Percentiles rank a stretch among this genome's conserved stretches.
phyloP scores from a whole-genome alignment of 1,139 yeast species.

The Torulaspora globosa region DNA sequence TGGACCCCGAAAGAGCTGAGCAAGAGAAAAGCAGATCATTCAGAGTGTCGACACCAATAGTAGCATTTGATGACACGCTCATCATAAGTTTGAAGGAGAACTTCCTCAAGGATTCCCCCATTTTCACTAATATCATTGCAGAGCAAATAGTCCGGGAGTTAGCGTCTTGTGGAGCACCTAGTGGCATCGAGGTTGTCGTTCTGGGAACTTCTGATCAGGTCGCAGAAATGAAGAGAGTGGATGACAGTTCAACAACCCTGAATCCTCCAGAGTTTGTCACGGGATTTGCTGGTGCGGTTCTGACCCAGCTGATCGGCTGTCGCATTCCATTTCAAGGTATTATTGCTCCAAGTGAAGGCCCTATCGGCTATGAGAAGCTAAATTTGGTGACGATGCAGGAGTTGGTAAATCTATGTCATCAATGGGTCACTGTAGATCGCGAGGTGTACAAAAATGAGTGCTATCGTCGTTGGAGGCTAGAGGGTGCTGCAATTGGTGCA shows the following conservation, averaged over 20 bases:
- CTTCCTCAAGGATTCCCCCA: conserved; percentile 31
- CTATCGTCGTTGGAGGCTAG: conserved; percentile 31
- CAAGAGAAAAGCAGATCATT: conserved; percentile 6
- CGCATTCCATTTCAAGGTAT: conserved; percentile 18
- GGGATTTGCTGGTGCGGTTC: conserved; percentile 31
- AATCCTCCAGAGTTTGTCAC: conserved; percentile 36
- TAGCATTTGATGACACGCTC: conserved; percentile 20
- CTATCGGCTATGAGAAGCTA: conserved; percentile 36
- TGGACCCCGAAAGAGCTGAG: conserved; percentile 18
- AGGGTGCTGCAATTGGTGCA: conserved; percentile 32
- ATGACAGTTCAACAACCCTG: conserved; percentile 17
- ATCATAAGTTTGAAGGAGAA: conserved; percentile 29
- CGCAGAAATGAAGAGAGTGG: conserved; percentile 19
- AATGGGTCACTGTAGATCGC: conserved; percentile 15
- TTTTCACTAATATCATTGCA: conserved; percentile 21
- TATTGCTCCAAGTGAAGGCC: conserved; percentile 38
- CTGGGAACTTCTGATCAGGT: conserved; percentile 34
- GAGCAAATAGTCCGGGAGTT: conserved; percentile 7
- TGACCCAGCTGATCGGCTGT: conserved; percentile 19
- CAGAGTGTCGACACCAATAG: conserved; percentile 23
- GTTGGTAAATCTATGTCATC: conserved; percentile 24
- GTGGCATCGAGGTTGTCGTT: conserved; percentile 13
- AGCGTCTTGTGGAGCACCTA: not conserved
- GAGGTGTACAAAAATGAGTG: conserved; percentile 25
- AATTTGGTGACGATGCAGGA: conserved; percentile 28